A percentile compares a stretch with the other conserved stretches of the same genome.
Conservation (phyloP, 73 alveolate genomes). For the Paramecium caudatum region DNA sequence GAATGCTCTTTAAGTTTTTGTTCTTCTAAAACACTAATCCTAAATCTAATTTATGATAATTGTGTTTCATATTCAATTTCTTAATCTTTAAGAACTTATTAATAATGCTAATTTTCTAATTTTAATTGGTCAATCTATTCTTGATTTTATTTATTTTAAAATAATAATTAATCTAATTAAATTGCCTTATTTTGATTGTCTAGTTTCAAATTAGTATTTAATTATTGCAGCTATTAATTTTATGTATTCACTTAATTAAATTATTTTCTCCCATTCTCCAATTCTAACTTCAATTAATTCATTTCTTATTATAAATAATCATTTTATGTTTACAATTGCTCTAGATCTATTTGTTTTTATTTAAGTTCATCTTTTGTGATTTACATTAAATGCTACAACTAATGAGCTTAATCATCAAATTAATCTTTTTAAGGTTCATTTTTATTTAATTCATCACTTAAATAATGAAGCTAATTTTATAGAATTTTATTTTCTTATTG, state of each 20-base stretch:
- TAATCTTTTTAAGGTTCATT: too few species aligned
- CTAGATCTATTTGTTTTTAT: neutral
- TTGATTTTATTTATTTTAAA: neutral
- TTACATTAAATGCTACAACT: neutral
- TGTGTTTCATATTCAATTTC: constrained; percentile 22
- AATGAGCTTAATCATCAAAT: neutral
- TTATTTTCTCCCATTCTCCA: too few species aligned
- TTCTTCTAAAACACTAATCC: constrained; percentile 37
- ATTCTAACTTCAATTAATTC: too few species aligned
- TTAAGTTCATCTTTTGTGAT: neutral
- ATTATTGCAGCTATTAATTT: too few species aligned
- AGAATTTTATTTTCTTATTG: too few species aligned
- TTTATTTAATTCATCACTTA: too few species aligned
- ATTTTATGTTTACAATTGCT: neutral
- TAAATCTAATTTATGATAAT: constrained; percentile 3
- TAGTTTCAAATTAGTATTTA: too few species aligned
- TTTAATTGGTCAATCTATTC: neutral
- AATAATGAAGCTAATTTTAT: too few species aligned
- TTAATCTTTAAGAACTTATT: neutral
- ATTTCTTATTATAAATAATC: too few species aligned
- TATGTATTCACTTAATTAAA: too few species aligned
- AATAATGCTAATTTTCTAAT: neutral
- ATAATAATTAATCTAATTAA: too few species aligned
- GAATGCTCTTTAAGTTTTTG: constrained; percentile 32
- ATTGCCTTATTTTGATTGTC: too few species aligned